Evolutionary conservation across 1,139 yeast species (phyloP).

Genomic region (Nakaseomyces sp.): DNA sequence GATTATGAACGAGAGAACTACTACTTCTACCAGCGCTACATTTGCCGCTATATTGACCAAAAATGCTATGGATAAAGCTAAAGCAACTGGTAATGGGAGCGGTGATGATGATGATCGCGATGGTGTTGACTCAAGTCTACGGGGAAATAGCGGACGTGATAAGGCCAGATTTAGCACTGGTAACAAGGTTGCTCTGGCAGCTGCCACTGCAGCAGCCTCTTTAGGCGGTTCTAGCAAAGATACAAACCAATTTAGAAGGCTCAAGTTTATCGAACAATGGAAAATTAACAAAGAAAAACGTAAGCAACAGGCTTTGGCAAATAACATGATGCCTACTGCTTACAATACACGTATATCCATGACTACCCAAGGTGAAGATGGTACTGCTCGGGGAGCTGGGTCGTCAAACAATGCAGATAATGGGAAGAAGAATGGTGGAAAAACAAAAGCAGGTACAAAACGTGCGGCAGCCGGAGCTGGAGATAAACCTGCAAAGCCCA

Average conservation of each 20-base stretch:
- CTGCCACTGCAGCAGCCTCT: slow-evolving; percentile 31
- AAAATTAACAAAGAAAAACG: slow-evolving; percentile 37
- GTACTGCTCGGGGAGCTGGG: neutral
- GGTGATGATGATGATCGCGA: slow-evolving; percentile 7
- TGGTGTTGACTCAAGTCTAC: neutral
- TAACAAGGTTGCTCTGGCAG: slow-evolving; percentile 23
- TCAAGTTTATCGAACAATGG: slow-evolving; percentile 43
- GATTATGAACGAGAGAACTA: slow-evolving; percentile 32
- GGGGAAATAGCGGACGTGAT: slow-evolving; percentile 3
- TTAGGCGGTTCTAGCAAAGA: slow-evolving; percentile 31
- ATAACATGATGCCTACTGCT: slow-evolving; percentile 20
- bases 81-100: slow-evolving; percentile 6
- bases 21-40: slow-evolving; percentile 30
- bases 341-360: slow-evolving; percentile 29
- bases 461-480: slow-evolving; percentile 10
- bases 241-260: slow-evolving; percentile 40
- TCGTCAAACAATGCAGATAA: slow-evolving; percentile 6
- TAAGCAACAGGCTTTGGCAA: slow-evolving; percentile 32
- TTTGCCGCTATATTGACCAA: slow-evolving; percentile 30
- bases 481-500: neutral
- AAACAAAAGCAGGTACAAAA: slow-evolving; percentile 22
- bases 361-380: slow-evolving; percentile 20
- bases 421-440: slow-evolving; percentile 10
- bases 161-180: slow-evolving; percentile 4
- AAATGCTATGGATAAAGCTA: slow-evolving; percentile 27